Evolutionary conservation across 768 basidiomycete species (phyloP).

Genomic region (Rubroboletus pulcherrimus): DNA sequence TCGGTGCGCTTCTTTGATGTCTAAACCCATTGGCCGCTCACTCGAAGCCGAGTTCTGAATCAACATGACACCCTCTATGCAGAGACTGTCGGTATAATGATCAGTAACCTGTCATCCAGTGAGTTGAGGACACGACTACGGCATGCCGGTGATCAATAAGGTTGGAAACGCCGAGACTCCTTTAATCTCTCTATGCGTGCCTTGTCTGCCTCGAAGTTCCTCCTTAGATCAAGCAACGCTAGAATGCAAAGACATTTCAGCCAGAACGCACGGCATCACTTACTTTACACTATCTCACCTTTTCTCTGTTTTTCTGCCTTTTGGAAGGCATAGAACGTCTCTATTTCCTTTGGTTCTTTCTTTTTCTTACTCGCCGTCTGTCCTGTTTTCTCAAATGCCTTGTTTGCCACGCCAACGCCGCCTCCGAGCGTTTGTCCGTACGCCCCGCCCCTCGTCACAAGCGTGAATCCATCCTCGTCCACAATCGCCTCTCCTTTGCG

Average conservation of each 20-base stretch:
- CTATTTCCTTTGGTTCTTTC: conserved; percentile 65
- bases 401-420: conserved; percentile 62
- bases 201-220: conserved; percentile 87
- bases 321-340: conserved; percentile 87
- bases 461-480: conserved; percentile 92
- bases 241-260: conserved; percentile 6
- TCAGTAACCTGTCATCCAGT: not conserved
- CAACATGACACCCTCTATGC: not conserved
- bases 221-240: conserved; percentile 62
- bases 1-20: not conserved
- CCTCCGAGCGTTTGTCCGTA: conserved; percentile 88
- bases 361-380: conserved; percentile 40
- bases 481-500: conserved; percentile 84
- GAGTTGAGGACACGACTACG: not conserved
- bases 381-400: conserved; percentile 44
- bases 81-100: not conserved
- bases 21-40: not conserved
- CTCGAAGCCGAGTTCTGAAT: not conserved
- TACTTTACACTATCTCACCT: conserved; percentile 41
- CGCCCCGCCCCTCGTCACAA: conserved; percentile 88
- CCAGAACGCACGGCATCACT: not conserved
- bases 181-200: conserved; percentile 47
- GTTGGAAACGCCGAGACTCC: conserved; percentile 78
- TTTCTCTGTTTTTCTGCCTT: conserved; percentile 84
- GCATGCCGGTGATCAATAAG: conserved; percentile 52